A percentile compares a stretch with the other conserved stretches of the same genome.
Evolutionary conservation across 352 stramenopile genomes (phyloP).

Genomic region (Pythium chondricola): DNA sequence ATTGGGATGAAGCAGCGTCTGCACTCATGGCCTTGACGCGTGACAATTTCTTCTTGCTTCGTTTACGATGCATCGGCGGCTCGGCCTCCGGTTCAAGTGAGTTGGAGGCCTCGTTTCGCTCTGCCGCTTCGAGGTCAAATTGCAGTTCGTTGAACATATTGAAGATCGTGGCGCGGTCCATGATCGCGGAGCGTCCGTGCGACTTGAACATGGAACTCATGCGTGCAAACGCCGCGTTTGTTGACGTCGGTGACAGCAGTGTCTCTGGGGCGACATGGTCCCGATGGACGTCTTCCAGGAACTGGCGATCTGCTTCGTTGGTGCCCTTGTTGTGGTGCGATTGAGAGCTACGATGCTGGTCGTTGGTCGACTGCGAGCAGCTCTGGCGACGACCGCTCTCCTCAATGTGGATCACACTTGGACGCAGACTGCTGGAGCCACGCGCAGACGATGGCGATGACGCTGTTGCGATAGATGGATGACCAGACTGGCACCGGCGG

Average conservation of each 20-base stretch:
- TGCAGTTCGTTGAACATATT: conserved; percentile 19
- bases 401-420: conserved; percentile 13
- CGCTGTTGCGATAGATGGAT: neutral
- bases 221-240: neutral
- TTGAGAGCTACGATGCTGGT: neutral
- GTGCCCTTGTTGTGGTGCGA: neutral
- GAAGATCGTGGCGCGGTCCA: conserved; percentile 10
- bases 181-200: conserved; percentile 13
- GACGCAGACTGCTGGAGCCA: neutral
- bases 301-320: conserved; percentile 12
- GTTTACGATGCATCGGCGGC: neutral
- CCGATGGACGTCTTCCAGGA: conserved; percentile 15
- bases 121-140: conserved; percentile 9
- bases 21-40: neutral
- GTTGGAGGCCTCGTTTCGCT: too few relatives aligned
- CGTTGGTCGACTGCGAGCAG: too few relatives aligned
- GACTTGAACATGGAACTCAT: conserved; percentile 10
- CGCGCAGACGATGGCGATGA: neutral
- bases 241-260: neutral
- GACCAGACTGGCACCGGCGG: neutral
- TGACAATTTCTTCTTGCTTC: neutral
- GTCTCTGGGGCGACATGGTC: neutral
- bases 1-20: neutral
- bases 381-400: too few relatives aligned
- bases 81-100: neutral